A percentile compares a stretch with the other conserved stretches of the same genome.
These are phyloP conservation scores for Erodium moschatum DNA, from an alignment of 441 rosid genomes.

Conservation along the genomic window DNA sequence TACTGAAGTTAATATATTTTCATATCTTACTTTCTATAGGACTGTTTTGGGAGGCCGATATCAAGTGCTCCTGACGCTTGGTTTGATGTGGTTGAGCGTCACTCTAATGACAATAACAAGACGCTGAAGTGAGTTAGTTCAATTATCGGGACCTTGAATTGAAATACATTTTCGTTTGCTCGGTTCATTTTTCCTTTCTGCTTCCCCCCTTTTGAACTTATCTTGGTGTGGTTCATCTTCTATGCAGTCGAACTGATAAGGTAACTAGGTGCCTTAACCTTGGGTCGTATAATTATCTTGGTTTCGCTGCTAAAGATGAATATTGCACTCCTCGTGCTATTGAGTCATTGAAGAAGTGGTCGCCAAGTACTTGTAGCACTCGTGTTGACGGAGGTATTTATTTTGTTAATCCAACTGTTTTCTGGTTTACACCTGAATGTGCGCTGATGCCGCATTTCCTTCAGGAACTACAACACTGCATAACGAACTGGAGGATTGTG, in stretches of 20 bases:
- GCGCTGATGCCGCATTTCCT: slow-evolving; percentile 3
- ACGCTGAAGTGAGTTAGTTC: slow-evolving; percentile 47
- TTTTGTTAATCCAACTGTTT: neutral
- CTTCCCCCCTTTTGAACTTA: neutral
- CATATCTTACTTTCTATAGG: slow-evolving; percentile 33
- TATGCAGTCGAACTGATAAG: slow-evolving; percentile 57
- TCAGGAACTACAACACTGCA: slow-evolving; percentile 60
- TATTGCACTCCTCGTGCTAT: slow-evolving; percentile 83
- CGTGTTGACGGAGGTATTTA: slow-evolving; percentile 67
- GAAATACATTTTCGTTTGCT: neutral
- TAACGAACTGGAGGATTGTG: slow-evolving; percentile 61
- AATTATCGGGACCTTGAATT: neutral
- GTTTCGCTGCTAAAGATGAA: slow-evolving; percentile 79
- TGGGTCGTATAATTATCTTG: slow-evolving; percentile 87
- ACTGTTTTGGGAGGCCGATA: slow-evolving; percentile 81
- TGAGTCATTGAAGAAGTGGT: slow-evolving; percentile 53
- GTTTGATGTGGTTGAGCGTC: slow-evolving; percentile 77
- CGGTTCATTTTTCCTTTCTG: neutral
- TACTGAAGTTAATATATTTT: neutral
- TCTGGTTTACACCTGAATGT: neutral
- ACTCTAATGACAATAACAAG: slow-evolving; percentile 74
- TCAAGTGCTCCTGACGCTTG: slow-evolving; percentile 86
- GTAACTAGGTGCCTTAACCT: slow-evolving; percentile 61
- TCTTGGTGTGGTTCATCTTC: neutral
- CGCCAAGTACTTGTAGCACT: slow-evolving; percentile 68